Conservation (phyloP, 306 rosid genomes). For the Hippophae rhamnoides region DNA sequence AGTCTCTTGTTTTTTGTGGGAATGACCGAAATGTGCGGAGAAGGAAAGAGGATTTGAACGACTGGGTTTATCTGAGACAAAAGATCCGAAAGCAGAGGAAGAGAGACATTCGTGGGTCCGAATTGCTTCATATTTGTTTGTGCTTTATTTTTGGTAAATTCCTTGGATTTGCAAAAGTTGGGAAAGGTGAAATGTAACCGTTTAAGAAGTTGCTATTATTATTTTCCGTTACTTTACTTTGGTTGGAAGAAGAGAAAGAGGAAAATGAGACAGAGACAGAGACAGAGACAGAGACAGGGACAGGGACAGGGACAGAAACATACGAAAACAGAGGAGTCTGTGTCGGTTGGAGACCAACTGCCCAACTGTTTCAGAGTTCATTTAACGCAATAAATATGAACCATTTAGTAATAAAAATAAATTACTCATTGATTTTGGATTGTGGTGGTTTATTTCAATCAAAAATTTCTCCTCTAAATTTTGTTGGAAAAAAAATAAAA, state of each 20-base stretch:
- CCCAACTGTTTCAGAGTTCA: neutral
- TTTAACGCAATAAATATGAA: no score
- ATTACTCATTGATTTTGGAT: no score
- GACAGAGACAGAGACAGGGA: neutral
- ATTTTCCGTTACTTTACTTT: conserved; percentile 19
- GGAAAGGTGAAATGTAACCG: conserved; percentile 52
- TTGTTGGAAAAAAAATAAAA: no score
- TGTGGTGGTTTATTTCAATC: no score
- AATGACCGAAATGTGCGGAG: conserved; percentile 39
- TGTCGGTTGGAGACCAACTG: conserved; percentile 27
- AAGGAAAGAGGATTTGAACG: neutral
- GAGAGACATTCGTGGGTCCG: conserved; percentile 39
- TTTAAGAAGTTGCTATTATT: conserved; percentile 23
- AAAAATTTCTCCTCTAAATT: no score
- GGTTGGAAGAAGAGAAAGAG: neutral
- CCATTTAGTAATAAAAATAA: no score
- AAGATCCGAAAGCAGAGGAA: conserved; percentile 46
- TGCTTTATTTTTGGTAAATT: neutral
- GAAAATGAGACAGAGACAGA: neutral
- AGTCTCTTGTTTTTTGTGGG: conserved; percentile 9
- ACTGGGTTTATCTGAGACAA: conserved; percentile 9
- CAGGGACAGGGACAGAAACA: neutral
- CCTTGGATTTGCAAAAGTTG: conserved; percentile 12
- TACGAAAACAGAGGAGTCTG: neutral
- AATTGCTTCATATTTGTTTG: conserved; percentile 30